Base-by-base conservation (phyloP, 2,329 filamentous ascomycete genomes). In the Claviceps humidiphila region DNA sequence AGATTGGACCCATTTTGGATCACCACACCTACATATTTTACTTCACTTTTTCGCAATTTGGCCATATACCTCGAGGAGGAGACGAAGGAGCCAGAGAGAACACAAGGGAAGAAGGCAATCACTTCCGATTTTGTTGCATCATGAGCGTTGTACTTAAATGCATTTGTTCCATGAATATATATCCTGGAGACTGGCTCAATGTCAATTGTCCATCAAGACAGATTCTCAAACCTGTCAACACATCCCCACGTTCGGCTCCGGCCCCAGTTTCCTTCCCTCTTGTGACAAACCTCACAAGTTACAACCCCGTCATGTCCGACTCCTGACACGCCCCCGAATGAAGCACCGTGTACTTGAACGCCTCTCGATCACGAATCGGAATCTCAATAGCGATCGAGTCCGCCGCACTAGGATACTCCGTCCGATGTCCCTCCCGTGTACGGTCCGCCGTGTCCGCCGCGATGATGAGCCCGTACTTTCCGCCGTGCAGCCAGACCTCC, bases 361-460 rank as follows among this genome's bases (percentile, higher is more conserved):
- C 17, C 7, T 47, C 24, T 1, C 34, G 30, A 37, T 57, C 41
- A 41, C 20, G 26, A 22, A 55, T 51, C 0, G 52, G 55, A 30
- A 57, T 44, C 54, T 65, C 54, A 41, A 73, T 38, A 1, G 61
- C 55, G 8, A 68, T 56, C 6, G 71, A 73, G 41, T 63, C 60
- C 34, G 68, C 63, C 17, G 57, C 54, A 4, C 68, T 62, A 1
- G 71, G 70, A 54, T 72, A 75, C 37, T 55, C 54, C 2, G 72
- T 71, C 3, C 60, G 53, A 43, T 75, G 73, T 0, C 73, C 73
- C 37, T 63, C 53, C 2, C 47, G 55, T 51, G 69, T 71, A 3
- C 69, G 65, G 45, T 68, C 67, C 2, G 58, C 58, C 4, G 68
- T 73, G 54, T 75, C 73, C 4, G 68, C 64, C 0, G 68, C 71